Conservation (phyloP, 306 rosid species). For the Sicyos edulis region DNA sequence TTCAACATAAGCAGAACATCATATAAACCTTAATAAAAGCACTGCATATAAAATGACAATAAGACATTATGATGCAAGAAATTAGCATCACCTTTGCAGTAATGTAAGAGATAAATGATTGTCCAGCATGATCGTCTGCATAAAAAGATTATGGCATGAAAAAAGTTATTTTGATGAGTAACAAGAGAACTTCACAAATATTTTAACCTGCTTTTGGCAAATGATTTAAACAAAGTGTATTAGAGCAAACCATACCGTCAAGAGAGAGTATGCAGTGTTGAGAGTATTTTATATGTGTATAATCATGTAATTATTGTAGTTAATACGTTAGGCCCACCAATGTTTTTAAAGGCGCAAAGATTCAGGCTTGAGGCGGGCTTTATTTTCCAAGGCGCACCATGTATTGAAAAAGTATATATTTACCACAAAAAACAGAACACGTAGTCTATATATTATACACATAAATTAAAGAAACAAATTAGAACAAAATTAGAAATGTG, state of each 20-base stretch:
- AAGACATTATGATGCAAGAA: background rate
- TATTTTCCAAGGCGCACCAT: too few relatives aligned
- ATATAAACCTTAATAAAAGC: background rate
- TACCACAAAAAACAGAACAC: too few relatives aligned
- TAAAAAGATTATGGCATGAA: conserved; percentile 21
- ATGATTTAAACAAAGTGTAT: background rate
- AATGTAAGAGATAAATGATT: conserved; percentile 68
- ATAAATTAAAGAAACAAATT: too few relatives aligned
- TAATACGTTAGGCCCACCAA: too few relatives aligned
- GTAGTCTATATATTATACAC: too few relatives aligned
- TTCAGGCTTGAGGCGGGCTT: too few relatives aligned
- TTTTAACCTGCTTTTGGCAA: background rate
- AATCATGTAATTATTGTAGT: too few relatives aligned
- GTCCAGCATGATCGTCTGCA: conserved; percentile 79
- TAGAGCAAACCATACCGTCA: background rate
- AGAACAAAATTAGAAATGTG: too few relatives aligned
- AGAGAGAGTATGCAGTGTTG: background rate
- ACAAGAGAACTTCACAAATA: conserved; percentile 11
- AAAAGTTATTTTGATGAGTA: conserved; percentile 15
- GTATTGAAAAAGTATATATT: too few relatives aligned
- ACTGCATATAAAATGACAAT: background rate
- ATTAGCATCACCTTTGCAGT: conserved; percentile 60
- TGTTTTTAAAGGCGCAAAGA: too few relatives aligned
- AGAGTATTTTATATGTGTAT: too few relatives aligned
- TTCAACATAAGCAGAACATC: background rate